Evolutionary conservation across 345 rosid species (phyloP), one percentile per base, ranked within the genome.

Genomic region (Murraya koenigii): DNA sequence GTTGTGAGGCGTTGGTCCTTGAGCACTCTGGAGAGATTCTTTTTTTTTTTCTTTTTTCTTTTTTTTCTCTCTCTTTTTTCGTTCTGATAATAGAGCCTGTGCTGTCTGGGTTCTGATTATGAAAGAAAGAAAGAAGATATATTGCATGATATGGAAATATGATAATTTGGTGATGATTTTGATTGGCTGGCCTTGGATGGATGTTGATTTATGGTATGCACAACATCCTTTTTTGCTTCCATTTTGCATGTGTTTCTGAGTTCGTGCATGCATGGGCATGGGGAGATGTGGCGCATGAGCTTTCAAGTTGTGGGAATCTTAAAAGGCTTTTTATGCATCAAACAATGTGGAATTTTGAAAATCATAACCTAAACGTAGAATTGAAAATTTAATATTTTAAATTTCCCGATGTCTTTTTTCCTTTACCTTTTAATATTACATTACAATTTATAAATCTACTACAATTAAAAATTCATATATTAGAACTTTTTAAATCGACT

Each of bases 21-120:
- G 19, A 23, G 8, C 7, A 4, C 36, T 30, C 66, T 62, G 66
- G 33, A 4, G 56, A 54, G 80, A 78, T 78, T 71, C 71, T 71
- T 61, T 70, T 22, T 22, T 8, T 30, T 19, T 17, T 25, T 54
- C 28, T 30, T 25, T 56, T 64, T 15, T 56, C 33, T n/a, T n/a
- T n/a, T n/a, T n/a, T 22, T 22, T 8, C 5, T 30, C 25, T 17
- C 35, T 54, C 28, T 30, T 25, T 56, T 64, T 15, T 56, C 33
- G 32, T 32, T 64, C 44, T 4, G 26, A 62, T 39, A 41, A 30
- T 13, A 62, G 67, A 17, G n/a, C 28, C 52, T 14, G 49, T 44
- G 4, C 49, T 3, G 19, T 66, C 41, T 33, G 25, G n/a, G 19
- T 36, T 17, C 38, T 63, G n/a, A 32, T 17, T 23, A 2, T 58